Percentiles rank a stretch among this genome's conserved stretches.
These are phyloP conservation scores for Sclerotinia subarctica DNA, from an alignment of 2,329 filamentous ascomycete species.

Conservation along the genomic window DNA sequence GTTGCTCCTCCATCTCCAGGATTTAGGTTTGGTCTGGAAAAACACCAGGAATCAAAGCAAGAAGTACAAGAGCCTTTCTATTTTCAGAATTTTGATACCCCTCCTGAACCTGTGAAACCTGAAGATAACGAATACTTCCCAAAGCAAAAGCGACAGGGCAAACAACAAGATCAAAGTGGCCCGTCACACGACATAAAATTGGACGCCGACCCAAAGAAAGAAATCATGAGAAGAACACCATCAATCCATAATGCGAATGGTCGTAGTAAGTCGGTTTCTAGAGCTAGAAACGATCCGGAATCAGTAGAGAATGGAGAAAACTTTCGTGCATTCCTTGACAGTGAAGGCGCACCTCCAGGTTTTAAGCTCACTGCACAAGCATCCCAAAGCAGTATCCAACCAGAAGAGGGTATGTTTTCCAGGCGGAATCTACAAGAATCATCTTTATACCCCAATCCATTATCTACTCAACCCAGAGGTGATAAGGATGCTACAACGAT, in stretches of 20 bases:
- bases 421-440: neutral
- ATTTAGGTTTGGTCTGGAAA: constrained; percentile 16
- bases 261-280: neutral
- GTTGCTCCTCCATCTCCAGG: constrained; percentile 10
- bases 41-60: neutral
- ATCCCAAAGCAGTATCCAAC: constrained; percentile 16
- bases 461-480: constrained; percentile 16
- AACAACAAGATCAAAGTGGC: neutral
- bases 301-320: neutral
- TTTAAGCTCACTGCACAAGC: constrained; percentile 7
- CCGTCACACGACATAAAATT: neutral
- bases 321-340: constrained; percentile 2
- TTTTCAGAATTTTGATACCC: constrained; percentile 14
- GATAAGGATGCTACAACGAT: constrained; percentile 24
- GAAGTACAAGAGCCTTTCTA: constrained; percentile 9
- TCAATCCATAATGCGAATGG: constrained; percentile 14
- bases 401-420: constrained; percentile 20
- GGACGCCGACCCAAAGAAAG: neutral
- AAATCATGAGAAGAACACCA: constrained; percentile 6
- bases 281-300: neutral
- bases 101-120: constrained; percentile 1
- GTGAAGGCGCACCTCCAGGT: neutral
- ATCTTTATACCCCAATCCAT: neutral
- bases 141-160: neutral
- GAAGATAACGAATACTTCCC: constrained; percentile 5